Evolutionary conservation across 495 filamentous ascomycete genomes (phyloP).

Genomic region (Podospora fimiseda): DNA sequence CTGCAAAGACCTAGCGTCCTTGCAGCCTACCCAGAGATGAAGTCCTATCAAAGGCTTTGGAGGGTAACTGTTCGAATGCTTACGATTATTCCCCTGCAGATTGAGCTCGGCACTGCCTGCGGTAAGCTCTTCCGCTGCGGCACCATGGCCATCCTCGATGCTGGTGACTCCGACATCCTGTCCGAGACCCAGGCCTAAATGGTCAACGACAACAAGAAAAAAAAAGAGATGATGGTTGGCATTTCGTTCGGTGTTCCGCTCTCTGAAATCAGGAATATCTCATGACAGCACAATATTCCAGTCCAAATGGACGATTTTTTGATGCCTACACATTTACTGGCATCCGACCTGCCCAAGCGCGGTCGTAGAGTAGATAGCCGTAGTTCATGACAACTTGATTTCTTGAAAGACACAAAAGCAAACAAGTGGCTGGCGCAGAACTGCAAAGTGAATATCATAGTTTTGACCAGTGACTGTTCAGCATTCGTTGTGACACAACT

Average conservation of each 20-base stretch:
- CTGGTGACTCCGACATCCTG: constrained; percentile 97
- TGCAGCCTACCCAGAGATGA: constrained; percentile 66
- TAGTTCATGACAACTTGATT: constrained; percentile 21
- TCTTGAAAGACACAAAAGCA: no score
- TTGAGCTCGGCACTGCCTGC: constrained; percentile 85
- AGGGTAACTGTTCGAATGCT: constrained; percentile 63
- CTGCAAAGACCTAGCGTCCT: constrained; percentile 10
- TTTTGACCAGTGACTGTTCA: no score
- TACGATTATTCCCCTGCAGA: constrained; percentile 51
- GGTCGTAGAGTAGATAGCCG: constrained; percentile 19
- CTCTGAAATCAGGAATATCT: constrained; percentile 15
- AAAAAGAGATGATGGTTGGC: constrained; percentile 8
- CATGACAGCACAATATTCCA: constrained; percentile 22
- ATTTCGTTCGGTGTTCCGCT: constrained; percentile 38
- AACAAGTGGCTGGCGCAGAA: no score
- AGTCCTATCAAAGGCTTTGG: constrained; percentile 67
- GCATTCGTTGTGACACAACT: background rate
- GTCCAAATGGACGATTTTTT: constrained; percentile 13
- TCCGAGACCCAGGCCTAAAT: constrained; percentile 56
- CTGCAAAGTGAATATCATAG: no score
- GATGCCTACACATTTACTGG: constrained; percentile 10
- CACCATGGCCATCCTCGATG: constrained; percentile 92
- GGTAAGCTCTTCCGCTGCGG: constrained; percentile 59
- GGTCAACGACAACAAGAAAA: constrained; percentile 9
- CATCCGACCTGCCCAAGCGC: constrained; percentile 7